Evolutionary conservation across 805 yeast genomes (phyloP).

Genomic region (Sugiyamaella marilandica): DNA sequence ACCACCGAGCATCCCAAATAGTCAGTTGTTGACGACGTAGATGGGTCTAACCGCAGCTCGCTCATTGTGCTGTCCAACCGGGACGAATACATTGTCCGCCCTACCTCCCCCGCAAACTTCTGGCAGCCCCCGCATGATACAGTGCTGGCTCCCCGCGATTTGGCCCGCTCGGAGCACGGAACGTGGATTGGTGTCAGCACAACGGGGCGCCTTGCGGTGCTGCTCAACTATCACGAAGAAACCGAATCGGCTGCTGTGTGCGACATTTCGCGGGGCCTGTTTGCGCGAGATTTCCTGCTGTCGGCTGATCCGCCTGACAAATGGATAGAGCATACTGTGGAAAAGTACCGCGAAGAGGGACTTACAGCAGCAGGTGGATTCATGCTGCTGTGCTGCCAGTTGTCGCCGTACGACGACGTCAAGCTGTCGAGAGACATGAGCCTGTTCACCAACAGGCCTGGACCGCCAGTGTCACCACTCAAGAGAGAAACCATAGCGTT

Average conservation of each 20-base stretch:
- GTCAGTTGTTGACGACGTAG: conserved; percentile 23
- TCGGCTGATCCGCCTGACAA: conserved; percentile 35
- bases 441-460: conserved; percentile 12
- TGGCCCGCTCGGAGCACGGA: conserved; percentile 70
- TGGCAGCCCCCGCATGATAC: conserved; percentile 32
- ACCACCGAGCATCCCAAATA: conserved; percentile 67
- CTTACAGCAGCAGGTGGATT: conserved; percentile 55
- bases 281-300: conserved; percentile 45
- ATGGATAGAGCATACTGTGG: conserved; percentile 41
- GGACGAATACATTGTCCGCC: conserved; percentile 76
- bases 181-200: conserved; percentile 83
- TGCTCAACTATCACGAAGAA: conserved; percentile 68
- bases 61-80: conserved; percentile 75
- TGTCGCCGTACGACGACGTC: conserved; percentile 26
- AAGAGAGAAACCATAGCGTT: conserved; percentile 2
- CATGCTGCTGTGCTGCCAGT: conserved; percentile 50
- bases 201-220: conserved; percentile 58
- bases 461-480: background rate
- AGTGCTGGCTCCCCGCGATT: conserved; percentile 66
- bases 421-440: conserved; percentile 21
- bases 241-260: conserved; percentile 31
- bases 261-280: conserved; percentile 48
- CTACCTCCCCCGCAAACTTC: conserved; percentile 55
- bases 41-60: conserved; percentile 36
- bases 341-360: conserved; percentile 25